These are phyloP conservation scores for Gillenia trifoliata DNA, from an alignment of 306 rosid genomes.

Conservation along the genomic window DNA sequence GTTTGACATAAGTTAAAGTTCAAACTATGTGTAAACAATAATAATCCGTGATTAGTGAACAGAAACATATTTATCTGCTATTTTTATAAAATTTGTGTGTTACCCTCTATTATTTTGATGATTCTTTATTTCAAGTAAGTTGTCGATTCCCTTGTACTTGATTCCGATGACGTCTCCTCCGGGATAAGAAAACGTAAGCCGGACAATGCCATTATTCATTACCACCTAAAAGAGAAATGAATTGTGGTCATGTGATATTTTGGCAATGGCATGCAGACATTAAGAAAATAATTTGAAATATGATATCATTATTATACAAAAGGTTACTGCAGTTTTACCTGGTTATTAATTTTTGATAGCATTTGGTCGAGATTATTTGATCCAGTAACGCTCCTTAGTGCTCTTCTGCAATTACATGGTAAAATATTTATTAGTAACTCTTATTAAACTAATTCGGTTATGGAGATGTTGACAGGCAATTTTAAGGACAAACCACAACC, in stretches of 20 bases:
- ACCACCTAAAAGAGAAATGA: slow-evolving; percentile 34
- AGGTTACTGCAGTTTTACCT: background rate
- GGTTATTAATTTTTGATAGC: background rate
- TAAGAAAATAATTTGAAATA: background rate
- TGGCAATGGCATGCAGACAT: background rate
- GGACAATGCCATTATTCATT: slow-evolving; percentile 55
- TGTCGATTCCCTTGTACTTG: slow-evolving; percentile 38
- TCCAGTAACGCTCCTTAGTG: background rate
- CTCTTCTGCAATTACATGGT: slow-evolving; percentile 5
- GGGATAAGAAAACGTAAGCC: slow-evolving; percentile 45
- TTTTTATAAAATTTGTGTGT: background rate
- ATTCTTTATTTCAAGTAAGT: slow-evolving; percentile 36
- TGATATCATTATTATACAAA: background rate
- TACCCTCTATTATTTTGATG: slow-evolving; percentile 55
- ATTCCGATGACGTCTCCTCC: slow-evolving; percentile 49
- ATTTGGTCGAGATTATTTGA: background rate
- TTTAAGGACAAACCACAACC: too few species aligned
- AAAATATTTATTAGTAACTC: background rate
- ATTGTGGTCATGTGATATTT: background rate
- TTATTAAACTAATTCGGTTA: background rate
- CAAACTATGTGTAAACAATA: background rate
- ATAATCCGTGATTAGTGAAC: background rate
- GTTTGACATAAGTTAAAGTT: background rate
- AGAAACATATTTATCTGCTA: background rate
- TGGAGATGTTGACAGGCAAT: background rate